Percentiles rank a stretch among this genome's conserved stretches.
phyloP scores from a whole-genome alignment of 352 stramenopile genomes.

The Pythium oligandrum region DNA sequence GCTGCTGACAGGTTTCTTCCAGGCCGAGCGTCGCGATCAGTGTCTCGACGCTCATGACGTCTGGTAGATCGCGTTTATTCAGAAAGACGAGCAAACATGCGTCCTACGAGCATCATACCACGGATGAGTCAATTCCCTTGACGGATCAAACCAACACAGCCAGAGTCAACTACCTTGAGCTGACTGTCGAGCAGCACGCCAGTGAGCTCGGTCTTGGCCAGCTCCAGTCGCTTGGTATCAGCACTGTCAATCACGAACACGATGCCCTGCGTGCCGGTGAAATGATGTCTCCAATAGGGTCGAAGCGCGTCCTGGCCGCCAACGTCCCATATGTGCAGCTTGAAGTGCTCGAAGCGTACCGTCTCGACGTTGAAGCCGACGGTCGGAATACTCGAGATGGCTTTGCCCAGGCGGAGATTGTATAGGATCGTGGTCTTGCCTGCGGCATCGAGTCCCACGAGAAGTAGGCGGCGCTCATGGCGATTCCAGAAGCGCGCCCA shows the following conservation, averaged over 20 bases:
- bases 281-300: conserved; percentile 82
- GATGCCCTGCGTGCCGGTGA: conserved; percentile 82
- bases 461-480: conserved; percentile 68
- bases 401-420: conserved; percentile 67
- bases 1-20: conserved; percentile 41
- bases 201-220: conserved; percentile 68
- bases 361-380: conserved; percentile 84
- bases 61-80: conserved; percentile 74
- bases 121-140: neutral
- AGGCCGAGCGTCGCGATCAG: conserved; percentile 47
- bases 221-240: conserved; percentile 52
- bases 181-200: conserved; percentile 66
- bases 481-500: conserved; percentile 69
- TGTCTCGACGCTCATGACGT: conserved; percentile 42
- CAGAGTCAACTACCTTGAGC: conserved; percentile 13
- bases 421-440: conserved; percentile 85
- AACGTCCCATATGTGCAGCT: conserved; percentile 67
- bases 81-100: conserved; percentile 64
- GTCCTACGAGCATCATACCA: conserved; percentile 14
- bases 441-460: conserved; percentile 69
- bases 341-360: conserved; percentile 63
- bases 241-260: conserved; percentile 84
- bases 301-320: conserved; percentile 64
- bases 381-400: conserved; percentile 75
- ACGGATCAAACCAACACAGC: neutral